phyloP scores from a whole-genome alignment of 1,284 basidiomycete species.

The Spongispora temasekensis region DNA sequence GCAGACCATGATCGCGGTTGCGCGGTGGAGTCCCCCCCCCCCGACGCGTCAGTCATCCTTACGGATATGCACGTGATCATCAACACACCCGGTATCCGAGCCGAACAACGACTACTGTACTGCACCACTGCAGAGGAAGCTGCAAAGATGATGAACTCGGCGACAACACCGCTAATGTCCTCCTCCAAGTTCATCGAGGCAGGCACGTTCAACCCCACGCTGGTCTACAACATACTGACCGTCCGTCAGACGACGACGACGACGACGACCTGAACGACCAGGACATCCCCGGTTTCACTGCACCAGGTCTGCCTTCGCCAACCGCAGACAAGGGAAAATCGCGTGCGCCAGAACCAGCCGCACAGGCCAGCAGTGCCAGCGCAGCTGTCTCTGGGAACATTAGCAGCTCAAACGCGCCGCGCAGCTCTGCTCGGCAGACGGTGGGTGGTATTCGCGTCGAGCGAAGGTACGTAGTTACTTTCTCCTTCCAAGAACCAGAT shows the following conservation, averaged over 20 bases:
- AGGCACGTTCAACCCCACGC: constrained; percentile 39
- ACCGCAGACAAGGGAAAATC: constrained; percentile 65
- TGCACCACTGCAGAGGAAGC: too few relatives aligned
- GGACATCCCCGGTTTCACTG: constrained; percentile 73
- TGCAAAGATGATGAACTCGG: constrained; percentile 25
- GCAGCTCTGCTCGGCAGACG: constrained; percentile 54
- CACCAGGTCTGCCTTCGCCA: constrained; percentile 51
- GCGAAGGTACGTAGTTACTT: constrained; percentile 60
- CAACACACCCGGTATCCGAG: constrained; percentile 8
- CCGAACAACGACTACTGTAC: constrained; percentile 5
- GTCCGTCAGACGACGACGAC: constrained; percentile 59
- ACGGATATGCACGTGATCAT: constrained; percentile 27
- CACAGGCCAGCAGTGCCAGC: constrained; percentile 41
- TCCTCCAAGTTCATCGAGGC: constrained; percentile 77
- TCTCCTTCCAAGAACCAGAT: background rate
- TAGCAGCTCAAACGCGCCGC: constrained; percentile 48
- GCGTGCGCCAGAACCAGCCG: constrained; percentile 60
- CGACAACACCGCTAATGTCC: constrained; percentile 55
- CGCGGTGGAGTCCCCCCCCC: background rate
- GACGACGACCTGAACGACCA: constrained; percentile 81
- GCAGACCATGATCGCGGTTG: constrained; percentile 21
- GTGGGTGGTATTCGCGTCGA: constrained; percentile 87
- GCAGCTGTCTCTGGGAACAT: constrained; percentile 71
- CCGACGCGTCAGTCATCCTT: constrained; percentile 63
- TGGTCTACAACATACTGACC: constrained; percentile 2